Percentiles rank a stretch among this genome's conserved stretches.
These are phyloP conservation scores for Berkeleyomyces rouxiae DNA, from an alignment of 2,329 filamentous ascomycete species.

Conservation along the genomic window DNA sequence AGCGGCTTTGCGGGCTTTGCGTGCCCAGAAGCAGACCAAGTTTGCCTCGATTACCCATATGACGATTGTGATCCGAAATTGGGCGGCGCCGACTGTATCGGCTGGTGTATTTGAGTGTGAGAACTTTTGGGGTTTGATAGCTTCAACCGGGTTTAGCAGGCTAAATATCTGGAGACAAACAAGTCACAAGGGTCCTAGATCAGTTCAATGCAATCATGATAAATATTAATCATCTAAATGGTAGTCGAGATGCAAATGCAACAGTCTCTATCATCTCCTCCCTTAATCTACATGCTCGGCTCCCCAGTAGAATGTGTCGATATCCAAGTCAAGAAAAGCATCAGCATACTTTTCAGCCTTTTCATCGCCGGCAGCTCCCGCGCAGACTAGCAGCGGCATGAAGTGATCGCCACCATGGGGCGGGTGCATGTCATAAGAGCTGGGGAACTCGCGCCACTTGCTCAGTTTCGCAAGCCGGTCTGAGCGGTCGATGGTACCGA, in stretches of 20 bases:
- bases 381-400: conserved; percentile 40
- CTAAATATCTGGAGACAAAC: too few relatives aligned
- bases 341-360: conserved; percentile 31
- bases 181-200: too few relatives aligned
- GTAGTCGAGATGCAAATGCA: background rate
- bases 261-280: background rate
- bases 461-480: conserved; percentile 26
- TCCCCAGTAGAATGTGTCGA: conserved; percentile 40
- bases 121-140: background rate
- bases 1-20: background rate
- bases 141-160: too few relatives aligned
- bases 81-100: background rate
- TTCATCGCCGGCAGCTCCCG: conserved; percentile 32
- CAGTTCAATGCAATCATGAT: too few relatives aligned
- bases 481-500: conserved; percentile 20
- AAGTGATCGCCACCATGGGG: conserved; percentile 39
- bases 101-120: background rate
- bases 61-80: background rate
- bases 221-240: background rate
- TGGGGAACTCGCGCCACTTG: conserved; percentile 31
- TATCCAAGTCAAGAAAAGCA: conserved; percentile 30
- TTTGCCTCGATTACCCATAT: background rate
- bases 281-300: conserved; percentile 16
- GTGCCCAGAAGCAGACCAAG: background rate
- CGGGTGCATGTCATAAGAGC: conserved; percentile 38